A percentile compares a stretch with the other conserved stretches of the same genome.
These are phyloP conservation scores for Xylaria sp. DNA, from an alignment of 495 filamentous ascomycete genomes.

Conservation along the genomic window DNA sequence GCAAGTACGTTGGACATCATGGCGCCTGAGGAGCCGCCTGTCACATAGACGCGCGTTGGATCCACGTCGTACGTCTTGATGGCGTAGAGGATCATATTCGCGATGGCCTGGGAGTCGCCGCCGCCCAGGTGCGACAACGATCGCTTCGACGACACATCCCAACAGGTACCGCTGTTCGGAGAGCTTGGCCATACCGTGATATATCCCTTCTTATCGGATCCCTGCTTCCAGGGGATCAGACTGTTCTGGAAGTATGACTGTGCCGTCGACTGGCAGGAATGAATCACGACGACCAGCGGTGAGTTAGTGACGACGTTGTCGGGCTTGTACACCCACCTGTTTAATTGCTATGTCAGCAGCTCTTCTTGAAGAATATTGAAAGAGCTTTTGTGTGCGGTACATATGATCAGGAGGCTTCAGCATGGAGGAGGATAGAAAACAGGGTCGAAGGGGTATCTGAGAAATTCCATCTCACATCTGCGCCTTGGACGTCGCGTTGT, in stretches of 20 bases:
- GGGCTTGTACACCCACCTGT: slow-evolving; percentile 60
- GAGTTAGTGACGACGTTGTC: slow-evolving; percentile 59
- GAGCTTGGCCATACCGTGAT: slow-evolving; percentile 62
- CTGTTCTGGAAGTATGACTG: slow-evolving; percentile 57
- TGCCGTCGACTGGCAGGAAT: slow-evolving; percentile 63
- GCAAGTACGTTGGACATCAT: slow-evolving; percentile 63
- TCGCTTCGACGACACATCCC: slow-evolving; percentile 61
- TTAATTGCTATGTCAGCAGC: not conserved
- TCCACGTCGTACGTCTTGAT: slow-evolving; percentile 45
- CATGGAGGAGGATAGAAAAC: not conserved
- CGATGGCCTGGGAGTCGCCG: slow-evolving; percentile 49
- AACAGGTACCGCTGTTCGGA: slow-evolving; percentile 59
- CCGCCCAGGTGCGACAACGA: slow-evolving; percentile 49
- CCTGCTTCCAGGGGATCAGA: slow-evolving; percentile 56
- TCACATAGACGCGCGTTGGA: slow-evolving; percentile 45
- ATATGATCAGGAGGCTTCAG: not conserved
- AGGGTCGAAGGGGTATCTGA: not conserved
- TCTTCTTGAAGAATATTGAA: not conserved
- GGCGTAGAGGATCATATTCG: slow-evolving; percentile 51
- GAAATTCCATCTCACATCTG: slow-evolving; percentile 40
- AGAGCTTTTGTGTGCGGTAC: not conserved
- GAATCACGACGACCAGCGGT: slow-evolving; percentile 61
- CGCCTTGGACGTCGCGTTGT: slow-evolving; percentile 48
- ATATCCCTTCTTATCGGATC: slow-evolving; percentile 62
- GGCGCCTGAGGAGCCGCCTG: slow-evolving; percentile 48